Conservation (phyloP, 306 rosid species). For the Alnus rubra region DNA sequence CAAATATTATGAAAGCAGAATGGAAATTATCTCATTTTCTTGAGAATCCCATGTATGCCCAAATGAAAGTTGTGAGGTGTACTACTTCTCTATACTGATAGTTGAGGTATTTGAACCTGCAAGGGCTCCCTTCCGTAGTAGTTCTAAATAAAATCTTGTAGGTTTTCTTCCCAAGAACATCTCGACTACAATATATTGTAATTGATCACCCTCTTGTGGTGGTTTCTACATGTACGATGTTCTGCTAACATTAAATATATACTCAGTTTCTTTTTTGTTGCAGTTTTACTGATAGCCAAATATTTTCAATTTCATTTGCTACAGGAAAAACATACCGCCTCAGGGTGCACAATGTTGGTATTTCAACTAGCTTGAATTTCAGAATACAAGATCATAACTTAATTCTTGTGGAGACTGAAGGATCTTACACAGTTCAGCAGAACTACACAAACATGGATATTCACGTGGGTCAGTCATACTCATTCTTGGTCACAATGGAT, state of each 20-base stretch:
- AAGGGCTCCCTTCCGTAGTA: neutral
- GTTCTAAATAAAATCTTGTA: neutral
- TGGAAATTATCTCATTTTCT: neutral
- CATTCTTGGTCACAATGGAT: constrained; percentile 89
- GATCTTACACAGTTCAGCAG: constrained; percentile 81
- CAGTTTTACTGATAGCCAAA: constrained; percentile 1
- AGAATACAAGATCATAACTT: constrained; percentile 78
- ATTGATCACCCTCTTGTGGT: neutral
- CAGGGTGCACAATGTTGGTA: constrained; percentile 84
- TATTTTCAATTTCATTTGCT: constrained; percentile 29
- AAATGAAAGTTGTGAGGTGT: neutral
- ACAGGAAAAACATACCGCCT: constrained; percentile 81
- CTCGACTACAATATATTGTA: neutral
- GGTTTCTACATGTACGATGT: neutral
- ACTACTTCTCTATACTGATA: neutral
- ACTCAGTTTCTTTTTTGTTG: constrained; percentile 1
- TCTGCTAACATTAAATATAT: neutral
- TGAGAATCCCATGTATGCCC: neutral
- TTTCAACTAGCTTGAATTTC: constrained; percentile 77
- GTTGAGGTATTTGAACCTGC: neutral
- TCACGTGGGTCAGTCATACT: constrained; percentile 87
- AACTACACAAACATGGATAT: constrained; percentile 72
- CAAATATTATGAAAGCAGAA: neutral
- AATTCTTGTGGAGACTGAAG: constrained; percentile 81
- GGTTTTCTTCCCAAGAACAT: neutral